phyloP scores from a whole-genome alignment of 2,329 filamentous ascomycete genomes.

The Fusarium beomiforme region DNA sequence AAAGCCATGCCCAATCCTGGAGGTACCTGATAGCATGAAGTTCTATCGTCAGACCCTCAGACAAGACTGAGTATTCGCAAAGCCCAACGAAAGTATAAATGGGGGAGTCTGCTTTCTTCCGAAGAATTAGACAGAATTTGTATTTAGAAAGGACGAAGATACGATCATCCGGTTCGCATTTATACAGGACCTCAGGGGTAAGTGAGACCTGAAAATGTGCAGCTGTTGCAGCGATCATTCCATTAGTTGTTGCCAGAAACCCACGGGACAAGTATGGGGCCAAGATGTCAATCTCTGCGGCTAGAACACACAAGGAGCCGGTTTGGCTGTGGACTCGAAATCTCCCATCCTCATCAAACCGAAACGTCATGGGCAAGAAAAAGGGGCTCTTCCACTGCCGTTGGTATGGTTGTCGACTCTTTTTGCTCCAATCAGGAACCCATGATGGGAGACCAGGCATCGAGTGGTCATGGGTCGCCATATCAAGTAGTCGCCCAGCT shows the following conservation, averaged over 20 bases:
- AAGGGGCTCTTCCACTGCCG: rapidly evolving
- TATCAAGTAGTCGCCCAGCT: neutral
- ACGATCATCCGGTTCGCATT: neutral
- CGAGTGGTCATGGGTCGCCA: neutral
- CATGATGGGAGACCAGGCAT: neutral
- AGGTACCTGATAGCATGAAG: neutral
- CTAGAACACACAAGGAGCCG: neutral
- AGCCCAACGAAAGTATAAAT: neutral
- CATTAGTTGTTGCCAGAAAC: rapidly evolving
- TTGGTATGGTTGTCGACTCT: neutral
- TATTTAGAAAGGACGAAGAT: neutral
- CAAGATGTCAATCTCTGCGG: neutral
- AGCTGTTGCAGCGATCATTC: neutral
- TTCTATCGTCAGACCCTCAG: rapidly evolving
- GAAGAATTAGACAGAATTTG: neutral
- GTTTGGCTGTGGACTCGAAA: neutral
- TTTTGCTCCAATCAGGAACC: neutral
- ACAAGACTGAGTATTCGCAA: rapidly evolving
- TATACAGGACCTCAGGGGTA: neutral
- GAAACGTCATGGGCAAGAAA: no score
- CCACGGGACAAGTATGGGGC: neutral
- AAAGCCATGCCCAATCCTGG: neutral
- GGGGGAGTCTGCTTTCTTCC: neutral
- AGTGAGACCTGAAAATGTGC: neutral
- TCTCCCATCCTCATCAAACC: no score